Conservation (phyloP, 1,139 yeast species). For the Trichomonascaceae sp. region DNA sequence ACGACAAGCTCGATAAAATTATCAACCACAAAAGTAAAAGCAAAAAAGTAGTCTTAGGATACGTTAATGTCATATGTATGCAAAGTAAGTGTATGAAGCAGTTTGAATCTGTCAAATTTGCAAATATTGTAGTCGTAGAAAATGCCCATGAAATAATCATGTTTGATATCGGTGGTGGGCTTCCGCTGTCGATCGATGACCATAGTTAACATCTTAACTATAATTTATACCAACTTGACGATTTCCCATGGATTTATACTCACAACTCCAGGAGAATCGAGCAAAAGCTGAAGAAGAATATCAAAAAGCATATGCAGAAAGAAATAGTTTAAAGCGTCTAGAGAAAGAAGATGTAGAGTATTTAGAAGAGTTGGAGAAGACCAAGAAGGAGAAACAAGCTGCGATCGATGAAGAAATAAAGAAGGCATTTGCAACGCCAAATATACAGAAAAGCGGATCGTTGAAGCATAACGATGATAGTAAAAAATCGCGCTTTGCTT, state of each 20-base stretch:
- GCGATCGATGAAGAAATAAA: constrained; percentile 14
- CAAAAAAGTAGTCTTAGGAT: constrained; percentile 7
- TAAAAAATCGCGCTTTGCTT: background rate
- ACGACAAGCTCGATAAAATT: constrained; percentile 37
- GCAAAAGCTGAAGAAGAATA: constrained; percentile 16
- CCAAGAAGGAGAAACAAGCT: constrained; percentile 10
- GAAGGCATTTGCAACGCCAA: constrained; percentile 11
- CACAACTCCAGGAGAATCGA: constrained; percentile 7
- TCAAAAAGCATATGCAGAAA: constrained; percentile 13
- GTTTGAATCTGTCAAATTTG: too few relatives aligned
- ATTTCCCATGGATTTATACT: constrained; percentile 3
- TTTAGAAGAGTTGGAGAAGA: constrained; percentile 11
- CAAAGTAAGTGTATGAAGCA: background rate
- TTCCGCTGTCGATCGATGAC: too few relatives aligned
- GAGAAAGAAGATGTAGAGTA: constrained; percentile 16
- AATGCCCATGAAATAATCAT: background rate
- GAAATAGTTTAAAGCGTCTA: constrained; percentile 14
- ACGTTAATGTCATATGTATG: constrained; percentile 8
- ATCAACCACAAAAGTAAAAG: constrained; percentile 3
- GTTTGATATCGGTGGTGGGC: too few relatives aligned
- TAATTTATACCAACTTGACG: background rate
- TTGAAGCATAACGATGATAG: background rate
- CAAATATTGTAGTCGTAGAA: background rate
- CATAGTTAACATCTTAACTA: background rate
- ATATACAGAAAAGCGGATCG: background rate